Conservation (phyloP, 768 basidiomycete genomes). For the Gelatoporia subvermispora region DNA sequence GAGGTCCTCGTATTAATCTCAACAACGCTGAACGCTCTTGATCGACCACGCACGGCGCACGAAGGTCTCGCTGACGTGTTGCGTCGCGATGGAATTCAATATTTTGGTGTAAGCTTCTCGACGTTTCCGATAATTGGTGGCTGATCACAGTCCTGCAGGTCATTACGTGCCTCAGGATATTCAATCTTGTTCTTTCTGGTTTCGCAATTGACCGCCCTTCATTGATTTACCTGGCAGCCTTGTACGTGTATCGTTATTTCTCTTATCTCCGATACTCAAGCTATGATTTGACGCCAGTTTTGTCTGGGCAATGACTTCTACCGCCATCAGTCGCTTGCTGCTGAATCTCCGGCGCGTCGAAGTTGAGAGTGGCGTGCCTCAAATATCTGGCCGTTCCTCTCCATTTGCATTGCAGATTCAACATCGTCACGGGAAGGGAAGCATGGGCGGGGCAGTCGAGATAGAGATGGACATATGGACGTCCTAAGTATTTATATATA, state of each 20-base stretch:
- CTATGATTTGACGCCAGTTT: slow-evolving; percentile 16
- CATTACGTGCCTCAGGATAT: slow-evolving; percentile 20
- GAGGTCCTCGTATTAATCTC: slow-evolving; percentile 29
- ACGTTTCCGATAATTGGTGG: neutral
- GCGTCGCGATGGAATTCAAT: slow-evolving; percentile 30
- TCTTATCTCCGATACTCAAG: too few relatives aligned
- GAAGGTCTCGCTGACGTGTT: slow-evolving; percentile 25
- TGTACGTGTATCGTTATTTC: slow-evolving; percentile 12
- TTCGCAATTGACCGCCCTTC: slow-evolving; percentile 15
- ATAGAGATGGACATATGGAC: too few relatives aligned
- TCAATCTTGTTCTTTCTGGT: slow-evolving; percentile 23
- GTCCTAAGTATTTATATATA: too few relatives aligned
- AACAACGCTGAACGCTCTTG: slow-evolving; percentile 30
- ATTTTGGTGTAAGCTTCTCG: slow-evolving; percentile 29
- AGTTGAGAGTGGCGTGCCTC: slow-evolving; percentile 14
- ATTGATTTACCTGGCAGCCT: slow-evolving; percentile 21
- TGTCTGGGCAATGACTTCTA: slow-evolving; percentile 31
- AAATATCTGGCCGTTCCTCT: neutral
- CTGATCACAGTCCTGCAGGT: slow-evolving; percentile 7
- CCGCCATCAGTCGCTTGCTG: slow-evolving; percentile 29
- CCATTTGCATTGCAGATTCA: neutral
- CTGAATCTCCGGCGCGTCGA: slow-evolving; percentile 28
- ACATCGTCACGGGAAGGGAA: too few relatives aligned
- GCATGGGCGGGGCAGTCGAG: too few relatives aligned
- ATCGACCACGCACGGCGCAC: slow-evolving; percentile 25